Base-by-base conservation (phyloP, 2,329 filamentous ascomycete species). In the Raffaelea arxii region DNA sequence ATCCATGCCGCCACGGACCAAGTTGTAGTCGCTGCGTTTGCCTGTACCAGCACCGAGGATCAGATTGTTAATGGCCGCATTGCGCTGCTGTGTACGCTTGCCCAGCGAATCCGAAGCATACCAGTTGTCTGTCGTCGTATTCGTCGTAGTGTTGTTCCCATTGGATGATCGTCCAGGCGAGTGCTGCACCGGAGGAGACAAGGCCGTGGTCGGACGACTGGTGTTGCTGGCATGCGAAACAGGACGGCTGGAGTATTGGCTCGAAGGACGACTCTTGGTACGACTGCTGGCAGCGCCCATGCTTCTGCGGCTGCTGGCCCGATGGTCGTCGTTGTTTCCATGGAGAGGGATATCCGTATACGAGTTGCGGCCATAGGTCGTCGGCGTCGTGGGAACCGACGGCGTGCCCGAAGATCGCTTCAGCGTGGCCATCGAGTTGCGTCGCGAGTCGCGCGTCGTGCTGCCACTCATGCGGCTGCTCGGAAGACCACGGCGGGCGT, bases 401-500 rank as follows among this genome's bases (percentile, higher is more conserved):
- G 56, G 54, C 2, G 56, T 58, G 5, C 64, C 64, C 2, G 77
- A 73, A 39, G 67, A 65, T 27, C 69, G 69, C 49, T 75, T 74
- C 10, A 71, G 47, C 21, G 23, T 44, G 18, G 47, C 37, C 22
- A 48, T 14, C 4, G 46, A 71, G 53, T 66, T 67, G 42, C 69
- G 65, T 1, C 69, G 65, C 22, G 69, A 67, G 49, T 66, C 69
- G 30, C 58, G 56, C 0, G 67, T 65, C 2, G 62, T 52, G 50
- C 73, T 62, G 55, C 80, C 75, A 53, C 79, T 74, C 53, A 78
- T 72, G 40, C 75, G 67, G 51, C 70, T 71, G 51, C 70, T 71
- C 10, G 78, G 74, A 12, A 79, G 66, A 54, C 80, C 69, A 47
- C 66, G 50, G 32, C 71, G 72, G 0, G 79, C 79, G 53, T 78